Evolutionary conservation across 148 eudicot genomes (phyloP).

Genomic region (Vaccinium corymbosum): DNA sequence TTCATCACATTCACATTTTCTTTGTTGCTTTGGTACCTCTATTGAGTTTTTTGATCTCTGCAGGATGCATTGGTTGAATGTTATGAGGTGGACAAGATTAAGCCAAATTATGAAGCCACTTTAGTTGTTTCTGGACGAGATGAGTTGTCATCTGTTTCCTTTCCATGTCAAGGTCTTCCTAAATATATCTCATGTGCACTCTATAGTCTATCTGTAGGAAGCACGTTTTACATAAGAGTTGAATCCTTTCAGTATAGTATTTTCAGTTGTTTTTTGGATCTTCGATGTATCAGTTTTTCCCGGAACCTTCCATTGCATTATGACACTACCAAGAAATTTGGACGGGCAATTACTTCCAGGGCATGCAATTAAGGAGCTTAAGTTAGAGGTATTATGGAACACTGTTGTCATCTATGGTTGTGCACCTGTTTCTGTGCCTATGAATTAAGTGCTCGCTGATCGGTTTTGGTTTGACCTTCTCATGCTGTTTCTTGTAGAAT

Average conservation of each 20-base stretch:
- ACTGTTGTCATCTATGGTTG: background rate
- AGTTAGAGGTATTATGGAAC: slow-evolving; percentile 44
- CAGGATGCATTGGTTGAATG: slow-evolving; percentile 43
- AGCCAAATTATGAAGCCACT: slow-evolving; percentile 50
- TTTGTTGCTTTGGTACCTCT: background rate
- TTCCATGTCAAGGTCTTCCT: slow-evolving; percentile 53
- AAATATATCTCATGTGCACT: background rate
- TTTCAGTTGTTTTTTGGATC: background rate
- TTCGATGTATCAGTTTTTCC: slow-evolving; percentile 42
- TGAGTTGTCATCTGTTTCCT: slow-evolving; percentile 22
- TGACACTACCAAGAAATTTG: slow-evolving; percentile 20
- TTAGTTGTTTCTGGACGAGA: slow-evolving; percentile 34
- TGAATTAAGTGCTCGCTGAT: background rate
- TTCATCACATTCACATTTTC: background rate
- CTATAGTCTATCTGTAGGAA: background rate
- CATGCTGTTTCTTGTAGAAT: background rate
- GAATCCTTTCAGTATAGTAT: background rate
- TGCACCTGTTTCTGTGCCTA: background rate
- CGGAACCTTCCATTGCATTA: slow-evolving; percentile 35
- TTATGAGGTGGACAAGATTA: slow-evolving; percentile 44
- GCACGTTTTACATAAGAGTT: background rate
- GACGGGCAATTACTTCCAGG: slow-evolving; percentile 44
- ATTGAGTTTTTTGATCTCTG: background rate
- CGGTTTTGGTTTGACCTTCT: background rate
- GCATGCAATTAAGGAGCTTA: slow-evolving; percentile 41